phyloP scores from a whole-genome alignment of 2,329 filamentous ascomycete species.

The Tolypocladium guangdongense region DNA sequence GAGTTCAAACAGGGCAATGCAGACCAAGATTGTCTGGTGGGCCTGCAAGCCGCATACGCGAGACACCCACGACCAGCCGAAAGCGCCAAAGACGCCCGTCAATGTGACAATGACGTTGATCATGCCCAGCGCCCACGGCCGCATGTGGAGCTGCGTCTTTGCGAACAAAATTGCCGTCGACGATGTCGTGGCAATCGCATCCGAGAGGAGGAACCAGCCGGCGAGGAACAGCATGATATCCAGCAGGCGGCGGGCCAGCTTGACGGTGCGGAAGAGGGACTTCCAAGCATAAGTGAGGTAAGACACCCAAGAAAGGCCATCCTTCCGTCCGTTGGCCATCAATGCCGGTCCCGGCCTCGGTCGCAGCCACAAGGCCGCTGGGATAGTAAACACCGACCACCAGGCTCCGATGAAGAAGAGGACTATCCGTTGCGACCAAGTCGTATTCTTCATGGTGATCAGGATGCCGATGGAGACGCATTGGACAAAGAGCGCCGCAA shows the following conservation, averaged over 20 bases:
- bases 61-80: slow-evolving; percentile 78
- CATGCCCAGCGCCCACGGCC: slow-evolving; percentile 73
- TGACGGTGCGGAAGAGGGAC: slow-evolving; percentile 69
- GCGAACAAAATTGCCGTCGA: slow-evolving; percentile 93
- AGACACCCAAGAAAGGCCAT: slow-evolving; percentile 40
- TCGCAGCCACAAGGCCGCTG: slow-evolving; percentile 76
- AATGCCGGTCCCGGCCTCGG: slow-evolving; percentile 81
- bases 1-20: slow-evolving; percentile 80
- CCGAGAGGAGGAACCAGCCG: slow-evolving; percentile 90
- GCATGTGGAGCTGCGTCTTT: slow-evolving; percentile 87
- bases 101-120: slow-evolving; percentile 89
- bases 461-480: slow-evolving; percentile 70
- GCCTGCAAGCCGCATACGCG: slow-evolving; percentile 58
- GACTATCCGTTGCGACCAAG: slow-evolving; percentile 76
- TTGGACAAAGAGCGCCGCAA: slow-evolving; percentile 76
- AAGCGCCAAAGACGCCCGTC: slow-evolving; percentile 75
- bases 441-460: slow-evolving; percentile 61
- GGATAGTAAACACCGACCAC: slow-evolving; percentile 90
- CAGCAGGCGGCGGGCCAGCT: slow-evolving; percentile 58
- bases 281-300: slow-evolving; percentile 82
- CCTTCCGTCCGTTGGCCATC: slow-evolving; percentile 27
- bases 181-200: slow-evolving; percentile 88
- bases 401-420: slow-evolving; percentile 79
- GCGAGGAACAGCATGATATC: slow-evolving; percentile 71
- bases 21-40: slow-evolving; percentile 83